Evolutionary conservation across 805 yeast genomes (phyloP), one percentile per base, ranked within the genome.

Genomic region (Yamadazyma tumulicola): DNA sequence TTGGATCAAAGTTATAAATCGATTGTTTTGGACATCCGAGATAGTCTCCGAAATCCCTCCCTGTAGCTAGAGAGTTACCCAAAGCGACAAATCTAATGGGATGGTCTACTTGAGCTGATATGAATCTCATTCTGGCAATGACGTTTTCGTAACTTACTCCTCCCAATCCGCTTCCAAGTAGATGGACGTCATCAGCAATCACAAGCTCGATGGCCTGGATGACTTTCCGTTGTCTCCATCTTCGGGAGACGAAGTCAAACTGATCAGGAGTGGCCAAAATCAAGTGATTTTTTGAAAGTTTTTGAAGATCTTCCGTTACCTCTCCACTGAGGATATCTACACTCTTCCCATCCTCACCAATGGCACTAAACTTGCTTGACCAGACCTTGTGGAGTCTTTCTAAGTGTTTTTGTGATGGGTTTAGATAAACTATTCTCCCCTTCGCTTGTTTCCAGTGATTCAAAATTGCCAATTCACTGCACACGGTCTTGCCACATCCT

Each of bases 41-140:
- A 96, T 97, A 93, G 35, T 81, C 85, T 1, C 85, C 91, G 38
- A 89, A 58, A 44, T 86, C 96, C 33, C 76, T 69, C 3, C 83
- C 85, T 50, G 81, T 84, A 0, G 93, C 77, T 25, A 91, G 54
- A 2, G 95, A 77, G 1, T 77, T 68, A 0, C 85, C 69, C 16
- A 91, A 60, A 0, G 77, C 89, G n/a, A 91, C 74, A 17, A 88
- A 55, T 43, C 97, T 61, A 1, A 64, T 52, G 2, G 35, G 43
- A 2, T 59, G 64, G 21, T 79, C 83, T n/a, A 81, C 51, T 45
- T 85, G 93, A 1, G 75, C 67, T 0, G 79, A 64, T 54, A 88
- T 75, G 42, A 82, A 77, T 40, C 82, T 67, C 75, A 85, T 71
- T 46, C 97, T 67, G 1, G 93, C 68, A 4, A 91, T 58, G 2